phyloP scores from a whole-genome alignment of 768 basidiomycete genomes.

The Mrakia blollopis region DNA sequence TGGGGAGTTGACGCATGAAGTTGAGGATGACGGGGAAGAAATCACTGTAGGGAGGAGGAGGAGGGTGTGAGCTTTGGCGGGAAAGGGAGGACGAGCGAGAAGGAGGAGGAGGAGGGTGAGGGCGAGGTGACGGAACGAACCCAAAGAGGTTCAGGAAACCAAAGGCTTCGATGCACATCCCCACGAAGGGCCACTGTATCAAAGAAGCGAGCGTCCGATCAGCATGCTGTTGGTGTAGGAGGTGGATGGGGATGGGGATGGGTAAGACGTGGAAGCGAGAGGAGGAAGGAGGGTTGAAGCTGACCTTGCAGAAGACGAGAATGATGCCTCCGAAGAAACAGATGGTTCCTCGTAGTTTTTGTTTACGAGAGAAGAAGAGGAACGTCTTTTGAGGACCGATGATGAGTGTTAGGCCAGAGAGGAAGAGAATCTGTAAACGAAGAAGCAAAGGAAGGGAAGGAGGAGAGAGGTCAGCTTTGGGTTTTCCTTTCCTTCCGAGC shows the following conservation, averaged over 20 bases:
- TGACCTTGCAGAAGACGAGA: slow-evolving; percentile 77
- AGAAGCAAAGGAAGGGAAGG: neutral
- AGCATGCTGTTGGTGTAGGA: neutral
- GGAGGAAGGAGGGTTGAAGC: neutral
- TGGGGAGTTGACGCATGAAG: slow-evolving; percentile 90
- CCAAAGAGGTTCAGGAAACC: slow-evolving; percentile 97
- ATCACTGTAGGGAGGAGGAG: slow-evolving; percentile 55
- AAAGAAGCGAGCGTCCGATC: neutral
- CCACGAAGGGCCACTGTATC: slow-evolving; percentile 83
- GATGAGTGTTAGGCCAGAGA: slow-evolving; percentile 89
- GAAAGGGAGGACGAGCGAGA: neutral
- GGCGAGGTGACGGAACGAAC: slow-evolving; percentile 49
- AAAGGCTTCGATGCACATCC: slow-evolving; percentile 88
- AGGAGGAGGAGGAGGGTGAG: neutral
- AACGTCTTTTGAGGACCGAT: slow-evolving; percentile 97
- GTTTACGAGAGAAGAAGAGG: slow-evolving; percentile 92
- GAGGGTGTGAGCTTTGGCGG: neutral
- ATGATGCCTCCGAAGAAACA: slow-evolving; percentile 87
- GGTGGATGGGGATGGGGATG: neutral
- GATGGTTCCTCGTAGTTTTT: slow-evolving; percentile 80
- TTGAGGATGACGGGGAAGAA: slow-evolving; percentile 98
- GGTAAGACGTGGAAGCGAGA: no score
- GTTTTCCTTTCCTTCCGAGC: neutral
- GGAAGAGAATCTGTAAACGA: slow-evolving; percentile 70
- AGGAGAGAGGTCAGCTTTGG: slow-evolving; percentile 13